Evolutionary conservation across 352 stramenopile genomes (phyloP), one percentile per base, ranked within the genome.

Genomic region (Phytophthora macrochlamydospora): DNA sequence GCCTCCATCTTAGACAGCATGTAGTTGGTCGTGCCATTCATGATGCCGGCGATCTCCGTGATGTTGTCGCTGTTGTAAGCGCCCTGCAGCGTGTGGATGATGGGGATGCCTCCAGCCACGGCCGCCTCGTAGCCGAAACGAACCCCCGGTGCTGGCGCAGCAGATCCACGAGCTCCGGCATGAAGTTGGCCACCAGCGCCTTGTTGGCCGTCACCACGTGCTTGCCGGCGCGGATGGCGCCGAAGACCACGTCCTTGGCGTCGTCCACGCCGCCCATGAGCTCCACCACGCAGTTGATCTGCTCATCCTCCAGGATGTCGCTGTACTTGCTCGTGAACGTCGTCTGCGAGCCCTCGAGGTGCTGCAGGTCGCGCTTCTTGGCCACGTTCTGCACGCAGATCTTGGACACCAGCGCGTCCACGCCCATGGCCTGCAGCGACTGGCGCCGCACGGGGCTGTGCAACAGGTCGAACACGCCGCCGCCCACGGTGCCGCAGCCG

Each of bases 11-110:
- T 99, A 50, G 90, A 97, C 44, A 99, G 73, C 91, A 99, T 99
- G 82, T 98, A 99, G 80, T 99, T 99, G 52, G 96, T 99, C 7
- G 96, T 99, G 48, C 97, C 97, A 76, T 99, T 99, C 84, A 98
- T 97, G 73, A 99, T 99, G 28, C 97, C 97, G 38, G 90, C 91
- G 60, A 99, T 88, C 63, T 96, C 87, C 11, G 88, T 91, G 75
- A 99, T 97, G 37, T 83, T 79, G 79, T 99, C 95, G 49, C 92
- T 93, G 33, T 84, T 76, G 76, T 98, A 98, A 43, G 92, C 91
- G 63, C 83, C 91, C 79, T 98, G 94, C 35, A 99, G 76, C 35
- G 92, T 97, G 75, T 98, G 84, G 79, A 99, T 98, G 75, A 99
- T 98, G 40, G 96, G 96, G 69, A 99, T 98, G 50, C 93, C 96